Evolutionary conservation across 164 flowering plant species (phyloP).

Genomic region (Magnolia kwangsiensis): DNA sequence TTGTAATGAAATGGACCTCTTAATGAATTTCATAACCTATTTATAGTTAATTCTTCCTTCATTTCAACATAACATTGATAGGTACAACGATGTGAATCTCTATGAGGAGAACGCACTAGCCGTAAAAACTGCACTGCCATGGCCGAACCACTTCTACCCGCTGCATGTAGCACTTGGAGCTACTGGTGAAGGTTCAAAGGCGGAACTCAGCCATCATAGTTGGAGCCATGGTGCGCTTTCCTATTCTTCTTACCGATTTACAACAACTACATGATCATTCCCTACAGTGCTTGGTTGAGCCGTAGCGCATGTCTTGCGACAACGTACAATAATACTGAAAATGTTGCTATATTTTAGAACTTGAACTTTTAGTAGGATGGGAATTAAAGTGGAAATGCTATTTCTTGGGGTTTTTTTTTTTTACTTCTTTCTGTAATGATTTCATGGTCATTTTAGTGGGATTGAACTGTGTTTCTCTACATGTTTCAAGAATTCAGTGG

Average conservation of each 20-base stretch:
- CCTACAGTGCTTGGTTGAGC: neutral
- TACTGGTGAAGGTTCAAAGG: slow-evolving; percentile 24
- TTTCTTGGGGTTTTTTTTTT: too few relatives aligned
- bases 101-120: slow-evolving; percentile 52
- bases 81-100: slow-evolving; percentile 64
- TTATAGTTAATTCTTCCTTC: neutral
- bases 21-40: neutral
- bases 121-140: slow-evolving; percentile 59
- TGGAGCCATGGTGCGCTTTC: slow-evolving; percentile 54
- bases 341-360: too few relatives aligned
- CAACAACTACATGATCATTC: neutral
- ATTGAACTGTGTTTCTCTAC: too few relatives aligned
- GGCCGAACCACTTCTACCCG: slow-evolving; percentile 76
- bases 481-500: too few relatives aligned
- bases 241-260: slow-evolving; percentile 66
- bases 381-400: too few relatives aligned
- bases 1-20: slow-evolving; percentile 25
- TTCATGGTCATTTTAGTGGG: too few relatives aligned
- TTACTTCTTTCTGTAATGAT: too few relatives aligned
- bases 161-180: slow-evolving; percentile 81
- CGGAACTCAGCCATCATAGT: slow-evolving; percentile 62
- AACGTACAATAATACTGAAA: too few relatives aligned
- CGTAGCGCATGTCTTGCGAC: too few relatives aligned
- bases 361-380: too few relatives aligned
- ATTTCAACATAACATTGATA: neutral